Evolutionary conservation across 2,329 filamentous ascomycete genomes (phyloP).

Genomic region (Chaetomiaceae sp.): DNA sequence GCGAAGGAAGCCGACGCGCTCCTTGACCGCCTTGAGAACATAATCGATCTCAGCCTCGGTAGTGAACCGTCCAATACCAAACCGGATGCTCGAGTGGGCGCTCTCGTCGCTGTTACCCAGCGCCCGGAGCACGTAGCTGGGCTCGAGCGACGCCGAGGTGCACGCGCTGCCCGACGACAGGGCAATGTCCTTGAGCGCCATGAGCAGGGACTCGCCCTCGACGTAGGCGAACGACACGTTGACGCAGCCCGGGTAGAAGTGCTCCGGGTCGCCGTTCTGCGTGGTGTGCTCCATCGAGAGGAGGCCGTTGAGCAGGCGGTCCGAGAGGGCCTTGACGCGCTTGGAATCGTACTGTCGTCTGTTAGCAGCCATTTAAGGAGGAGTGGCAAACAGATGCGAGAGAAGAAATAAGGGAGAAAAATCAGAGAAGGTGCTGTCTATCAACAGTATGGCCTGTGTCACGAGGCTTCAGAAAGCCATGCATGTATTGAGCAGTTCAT

Average conservation of each 20-base stretch:
- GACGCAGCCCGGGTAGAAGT: constrained; percentile 93
- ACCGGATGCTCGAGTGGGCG: constrained; percentile 95
- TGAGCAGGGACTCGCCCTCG: constrained; percentile 93
- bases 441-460: constrained; percentile 56
- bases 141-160: constrained; percentile 93
- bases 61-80: constrained; percentile 95
- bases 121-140: constrained; percentile 90
- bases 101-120: constrained; percentile 96
- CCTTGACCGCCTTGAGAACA: constrained; percentile 86
- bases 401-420: constrained; percentile 17
- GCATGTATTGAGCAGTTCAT: constrained; percentile 82
- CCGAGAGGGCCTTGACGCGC: constrained; percentile 76
- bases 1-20: constrained; percentile 86
- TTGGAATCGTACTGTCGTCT: constrained; percentile 78
- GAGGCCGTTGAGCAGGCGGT: constrained; percentile 76
- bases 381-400: neutral
- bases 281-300: constrained; percentile 86
- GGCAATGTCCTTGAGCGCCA: constrained; percentile 97
- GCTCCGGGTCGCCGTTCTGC: constrained; percentile 78
- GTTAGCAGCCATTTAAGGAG: constrained; percentile 8
- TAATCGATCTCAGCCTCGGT: constrained; percentile 96
- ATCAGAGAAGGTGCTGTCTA: constrained; percentile 66
- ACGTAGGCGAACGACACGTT: constrained; percentile 99
- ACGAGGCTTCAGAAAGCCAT: constrained; percentile 81
- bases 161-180: constrained; percentile 95